phyloP scores from a whole-genome alignment of 371 early-diverging fungal species.

The Mucor velutinosus region DNA sequence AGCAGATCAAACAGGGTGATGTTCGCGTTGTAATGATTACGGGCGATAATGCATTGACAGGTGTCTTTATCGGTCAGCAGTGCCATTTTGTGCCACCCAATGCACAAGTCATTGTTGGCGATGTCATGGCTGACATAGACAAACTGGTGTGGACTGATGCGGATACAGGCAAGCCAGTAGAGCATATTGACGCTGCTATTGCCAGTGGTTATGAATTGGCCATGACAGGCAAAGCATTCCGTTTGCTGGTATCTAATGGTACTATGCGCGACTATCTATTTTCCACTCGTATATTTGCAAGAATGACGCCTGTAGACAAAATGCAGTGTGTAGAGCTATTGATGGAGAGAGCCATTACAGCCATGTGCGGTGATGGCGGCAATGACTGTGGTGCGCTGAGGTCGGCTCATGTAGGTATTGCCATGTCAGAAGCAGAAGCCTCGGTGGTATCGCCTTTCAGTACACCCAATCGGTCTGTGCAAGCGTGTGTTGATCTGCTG shows the following conservation, averaged over 20 bases:
- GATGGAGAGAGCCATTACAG: conserved; percentile 62
- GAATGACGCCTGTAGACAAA: conserved; percentile 80
- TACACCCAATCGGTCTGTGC: conserved; percentile 60
- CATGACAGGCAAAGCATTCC: conserved; percentile 69
- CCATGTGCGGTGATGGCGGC: conserved; percentile 99
- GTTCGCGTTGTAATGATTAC: conserved; percentile 88
- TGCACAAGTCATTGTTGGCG: conserved; percentile 60
- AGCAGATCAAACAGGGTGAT: conserved; percentile 73
- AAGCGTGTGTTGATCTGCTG: conserved; percentile 70
- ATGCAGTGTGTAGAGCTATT: conserved; percentile 62
- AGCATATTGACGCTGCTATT: conserved; percentile 10
- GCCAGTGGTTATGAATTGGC: conserved; percentile 55
- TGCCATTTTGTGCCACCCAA: conserved; percentile 32
- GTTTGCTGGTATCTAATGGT: conserved; percentile 31
- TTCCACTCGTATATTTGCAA: conserved; percentile 68
- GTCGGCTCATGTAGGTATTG: conserved; percentile 92
- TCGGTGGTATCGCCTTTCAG: conserved; percentile 89
- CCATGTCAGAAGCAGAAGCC: conserved; percentile 77
- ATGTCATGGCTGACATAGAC: conserved; percentile 82
- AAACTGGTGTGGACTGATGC: conserved; percentile 34
- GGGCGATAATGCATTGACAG: conserved; percentile 89
- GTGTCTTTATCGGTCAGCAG: conserved; percentile 65
- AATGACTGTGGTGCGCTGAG: conserved; percentile 97
- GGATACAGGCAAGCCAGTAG: conserved; percentile 18
- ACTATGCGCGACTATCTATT: conserved; percentile 45